phyloP scores from a whole-genome alignment of 805 yeast genomes.

The Lachancea fermentati region DNA sequence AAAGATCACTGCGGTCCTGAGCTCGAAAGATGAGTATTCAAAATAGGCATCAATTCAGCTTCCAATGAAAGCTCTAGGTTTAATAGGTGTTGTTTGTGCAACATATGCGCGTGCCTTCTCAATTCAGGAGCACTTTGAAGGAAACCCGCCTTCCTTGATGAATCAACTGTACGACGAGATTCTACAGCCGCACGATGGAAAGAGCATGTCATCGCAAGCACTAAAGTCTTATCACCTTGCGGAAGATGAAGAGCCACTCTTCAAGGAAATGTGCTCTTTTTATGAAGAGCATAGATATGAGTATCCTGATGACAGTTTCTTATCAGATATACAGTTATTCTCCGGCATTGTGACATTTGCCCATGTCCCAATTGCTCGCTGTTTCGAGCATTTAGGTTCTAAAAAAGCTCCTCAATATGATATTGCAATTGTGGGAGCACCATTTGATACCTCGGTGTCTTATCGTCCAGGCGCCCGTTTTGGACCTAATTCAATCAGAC shows the following conservation, averaged over 20 bases:
- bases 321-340: slow-evolving; percentile 10
- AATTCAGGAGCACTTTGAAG: background rate
- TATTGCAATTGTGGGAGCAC: slow-evolving; percentile 55
- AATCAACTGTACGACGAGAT: slow-evolving; percentile 12
- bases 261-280: slow-evolving; percentile 14
- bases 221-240: slow-evolving; percentile 1
- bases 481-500: slow-evolving; percentile 51
- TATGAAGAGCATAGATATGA: slow-evolving; percentile 10
- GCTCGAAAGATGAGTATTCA: too few species aligned
- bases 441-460: slow-evolving; percentile 53
- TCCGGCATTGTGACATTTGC: slow-evolving; percentile 17
- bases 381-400: slow-evolving; percentile 9
- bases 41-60: background rate
- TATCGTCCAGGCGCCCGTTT: slow-evolving; percentile 55
- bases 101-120: background rate
- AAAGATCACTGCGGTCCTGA: too few species aligned
- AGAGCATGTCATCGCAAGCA: background rate
- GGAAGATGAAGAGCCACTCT: slow-evolving; percentile 12
- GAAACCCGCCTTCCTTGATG: slow-evolving; percentile 2
- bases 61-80: background rate
- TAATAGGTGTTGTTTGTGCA: background rate
- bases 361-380: slow-evolving; percentile 12
- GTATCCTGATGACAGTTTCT: slow-evolving; percentile 12
- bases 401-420: slow-evolving; percentile 29
- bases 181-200: slow-evolving; percentile 8